Conservation (phyloP, 305 asterid species). For the Vinca major region DNA sequence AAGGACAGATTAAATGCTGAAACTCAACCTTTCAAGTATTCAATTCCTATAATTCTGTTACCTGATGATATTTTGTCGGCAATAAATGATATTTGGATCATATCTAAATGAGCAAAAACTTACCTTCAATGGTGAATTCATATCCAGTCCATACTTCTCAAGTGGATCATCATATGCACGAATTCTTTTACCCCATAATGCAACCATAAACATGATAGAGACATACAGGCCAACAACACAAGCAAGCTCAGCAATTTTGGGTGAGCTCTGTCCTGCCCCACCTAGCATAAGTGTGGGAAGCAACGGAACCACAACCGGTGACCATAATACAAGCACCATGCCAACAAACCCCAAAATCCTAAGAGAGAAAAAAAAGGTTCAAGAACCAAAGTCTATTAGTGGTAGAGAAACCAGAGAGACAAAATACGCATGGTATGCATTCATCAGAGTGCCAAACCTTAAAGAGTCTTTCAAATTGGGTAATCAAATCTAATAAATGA, state of each 20-base stretch:
- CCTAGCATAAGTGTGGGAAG: slow-evolving; percentile 74
- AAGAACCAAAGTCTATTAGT: neutral
- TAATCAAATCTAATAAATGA: neutral
- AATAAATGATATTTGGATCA: neutral
- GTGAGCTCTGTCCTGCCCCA: slow-evolving; percentile 59
- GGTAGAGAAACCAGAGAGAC: neutral
- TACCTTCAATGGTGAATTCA: slow-evolving; percentile 62
- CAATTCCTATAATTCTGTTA: neutral
- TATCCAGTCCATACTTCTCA: slow-evolving; percentile 70
- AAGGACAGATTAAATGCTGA: neutral
- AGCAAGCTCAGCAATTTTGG: slow-evolving; percentile 57
- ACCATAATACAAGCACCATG: slow-evolving; percentile 93
- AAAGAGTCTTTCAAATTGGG: neutral
- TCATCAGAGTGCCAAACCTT: neutral
- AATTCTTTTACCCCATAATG: slow-evolving; percentile 82
- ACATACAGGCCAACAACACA: slow-evolving; percentile 74
- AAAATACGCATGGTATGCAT: neutral
- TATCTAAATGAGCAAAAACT: slow-evolving; percentile 1
- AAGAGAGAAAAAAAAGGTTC: slow-evolving; percentile 7
- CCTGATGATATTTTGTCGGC: neutral
- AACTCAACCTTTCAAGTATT: neutral
- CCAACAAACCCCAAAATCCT: slow-evolving; percentile 72
- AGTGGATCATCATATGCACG: slow-evolving; percentile 79
- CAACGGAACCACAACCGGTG: slow-evolving; percentile 79
- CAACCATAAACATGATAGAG: slow-evolving; percentile 57